Evolutionary conservation across 768 basidiomycete species (phyloP).

Genomic region (Mycena rebaudengoi): DNA sequence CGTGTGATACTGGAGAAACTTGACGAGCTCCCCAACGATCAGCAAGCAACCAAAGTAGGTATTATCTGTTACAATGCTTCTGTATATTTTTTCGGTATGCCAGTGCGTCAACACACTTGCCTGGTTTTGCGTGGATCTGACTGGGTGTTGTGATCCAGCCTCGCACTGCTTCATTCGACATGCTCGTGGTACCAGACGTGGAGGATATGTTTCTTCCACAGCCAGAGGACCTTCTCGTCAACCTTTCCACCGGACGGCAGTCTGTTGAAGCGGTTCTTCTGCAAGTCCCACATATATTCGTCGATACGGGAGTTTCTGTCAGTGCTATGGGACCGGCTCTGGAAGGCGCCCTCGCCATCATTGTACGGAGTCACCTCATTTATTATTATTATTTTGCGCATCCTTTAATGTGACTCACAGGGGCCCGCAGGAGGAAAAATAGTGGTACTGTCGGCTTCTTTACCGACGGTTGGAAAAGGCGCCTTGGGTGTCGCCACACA

Average conservation of each 20-base stretch:
- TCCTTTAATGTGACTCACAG: slow-evolving; percentile 39
- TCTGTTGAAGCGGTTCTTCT: slow-evolving; percentile 62
- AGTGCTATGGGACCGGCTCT: slow-evolving; percentile 21
- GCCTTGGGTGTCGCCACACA: slow-evolving; percentile 51
- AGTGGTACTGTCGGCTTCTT: slow-evolving; percentile 59
- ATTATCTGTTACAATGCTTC: slow-evolving; percentile 69
- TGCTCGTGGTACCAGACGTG: slow-evolving; percentile 75
- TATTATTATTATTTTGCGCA: slow-evolving; percentile 49
- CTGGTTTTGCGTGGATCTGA: background rate
- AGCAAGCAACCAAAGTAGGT: slow-evolving; percentile 66
- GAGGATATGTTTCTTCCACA: slow-evolving; percentile 73
- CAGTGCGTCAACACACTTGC: background rate
- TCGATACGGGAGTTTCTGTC: slow-evolving; percentile 8
- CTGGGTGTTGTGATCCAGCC: background rate
- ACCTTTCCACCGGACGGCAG: slow-evolving; percentile 61
- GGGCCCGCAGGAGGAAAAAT: slow-evolving; percentile 71
- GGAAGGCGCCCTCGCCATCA: background rate
- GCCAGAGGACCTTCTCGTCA: slow-evolving; percentile 68
- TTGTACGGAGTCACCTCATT: background rate
- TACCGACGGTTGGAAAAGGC: slow-evolving; percentile 67
- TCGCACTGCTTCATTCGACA: slow-evolving; percentile 39
- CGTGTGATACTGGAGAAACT: slow-evolving; percentile 72
- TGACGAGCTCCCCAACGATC: slow-evolving; percentile 71
- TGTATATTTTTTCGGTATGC: slow-evolving; percentile 65
- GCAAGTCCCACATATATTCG: slow-evolving; percentile 69